Base-by-base conservation (phyloP, 2,329 filamentous ascomycete species). In the Podosphaera aphanis region DNA sequence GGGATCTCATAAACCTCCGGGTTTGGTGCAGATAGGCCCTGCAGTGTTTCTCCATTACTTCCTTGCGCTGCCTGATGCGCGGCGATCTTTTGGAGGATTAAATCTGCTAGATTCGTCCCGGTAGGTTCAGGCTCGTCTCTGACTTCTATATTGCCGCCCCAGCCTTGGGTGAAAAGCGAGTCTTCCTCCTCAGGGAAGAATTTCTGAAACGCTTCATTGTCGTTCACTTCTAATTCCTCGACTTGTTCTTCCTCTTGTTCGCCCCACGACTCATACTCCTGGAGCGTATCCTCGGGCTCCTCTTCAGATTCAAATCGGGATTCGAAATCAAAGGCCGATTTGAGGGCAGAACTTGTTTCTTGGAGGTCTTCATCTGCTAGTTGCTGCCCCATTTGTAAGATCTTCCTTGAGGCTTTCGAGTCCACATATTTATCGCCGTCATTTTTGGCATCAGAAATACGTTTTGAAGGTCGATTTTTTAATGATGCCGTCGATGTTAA, bases 41-140 rank as follows among this genome's bases (percentile, higher is more conserved):
- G 49, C 33, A 50, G 44, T 13, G 49, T 52, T 18, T 53, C 55
- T 8, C 56, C 55, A 45, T 53, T 58, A 2, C 60, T 61, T 23
- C 63, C 67, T 51, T 78, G 68, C 27, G 70, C 70, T 3, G 83
- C 80, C 65, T 98, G 90, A 56, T 92, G 83, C 48, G 82, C 79
- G 3, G 85, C 84, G 58, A 98, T 98, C 64, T 93, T 93, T 58
- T 88, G 78, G 48, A 98, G 65, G 52, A 98, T 98, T 51, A 98
- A 66, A 57, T 93, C 86, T 15, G 90, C 85, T 47, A 98, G 68
- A 60, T 95, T 93, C 50, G 80, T 83, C 13, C 71, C 68, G 13
- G 68, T 67, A 36, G 66, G 65, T 31, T 68, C 63, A 25, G 63
- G 46, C 58, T 62, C 62, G 11, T 64, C 65, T 7, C 27, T 8